Base-by-base conservation (phyloP, 768 basidiomycete genomes). In the Russula sp. region DNA sequence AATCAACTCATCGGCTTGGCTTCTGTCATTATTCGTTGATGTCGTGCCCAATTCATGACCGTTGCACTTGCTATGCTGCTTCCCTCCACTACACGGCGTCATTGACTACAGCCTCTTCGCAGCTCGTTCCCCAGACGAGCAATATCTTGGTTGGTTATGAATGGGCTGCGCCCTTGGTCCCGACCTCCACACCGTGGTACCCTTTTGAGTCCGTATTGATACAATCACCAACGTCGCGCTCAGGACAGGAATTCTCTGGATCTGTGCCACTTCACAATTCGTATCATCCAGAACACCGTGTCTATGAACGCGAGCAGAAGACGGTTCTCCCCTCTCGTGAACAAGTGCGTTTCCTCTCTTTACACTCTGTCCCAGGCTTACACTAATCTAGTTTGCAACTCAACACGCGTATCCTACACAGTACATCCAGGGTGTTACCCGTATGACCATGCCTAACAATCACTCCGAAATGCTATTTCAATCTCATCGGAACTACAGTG, bases 41-140 rank as follows among this genome's bases (percentile, higher is more conserved):
- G 64, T 51, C 64, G 59, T 65, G 64, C 55, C 64, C 60, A 26
- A 36, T 61, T 49, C 64, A 65, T 34, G 60, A 57, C 24, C 55
- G 50, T 9, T 64, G 63, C 46, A 52, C 60, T 40, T 65, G 64
- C 24, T 61, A 44, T 44, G 36, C 26, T 46, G 13, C 59, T 44
- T 46, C 59, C 32, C 59, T 57, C 34, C 64, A 61, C n/a, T 61
- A 57, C 42, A 26, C 64, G 5, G 18, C 54, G 11, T 55, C 64
- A 13, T 42, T 65, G 24, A 5, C 53, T n/a, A 26, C 55, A 30
- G 40, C 34, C 4, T 57, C 64, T 28, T 57, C 64, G 20, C 64
- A 61, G 34, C 44, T 65, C 26, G 32, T 24, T 44, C 49, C 60
- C n/a, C 64, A 57, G 34, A 32, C 59, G 16, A 32, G 42, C 38